Evolutionary conservation across 2,329 filamentous ascomycete species (phyloP).

Genomic region (Beauveria brongniartii): DNA sequence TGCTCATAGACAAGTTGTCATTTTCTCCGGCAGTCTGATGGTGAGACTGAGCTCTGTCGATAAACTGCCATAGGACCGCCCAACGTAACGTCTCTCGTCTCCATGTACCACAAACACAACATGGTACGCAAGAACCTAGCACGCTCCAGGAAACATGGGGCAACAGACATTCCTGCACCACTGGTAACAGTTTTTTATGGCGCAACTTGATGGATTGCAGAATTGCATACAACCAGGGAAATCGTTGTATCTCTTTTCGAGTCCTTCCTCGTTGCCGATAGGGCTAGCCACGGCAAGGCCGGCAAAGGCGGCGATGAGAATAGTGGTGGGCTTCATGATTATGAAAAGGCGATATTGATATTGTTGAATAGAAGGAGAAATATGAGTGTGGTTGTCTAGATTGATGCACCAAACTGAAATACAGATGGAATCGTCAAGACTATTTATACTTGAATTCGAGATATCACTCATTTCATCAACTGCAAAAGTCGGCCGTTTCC

Average conservation of each 20-base stretch:
- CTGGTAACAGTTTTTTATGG: conserved; percentile 8
- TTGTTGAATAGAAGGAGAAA: not conserved
- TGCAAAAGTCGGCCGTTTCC: not conserved
- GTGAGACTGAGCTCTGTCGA: not conserved
- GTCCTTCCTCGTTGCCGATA: not conserved
- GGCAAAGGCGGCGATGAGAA: conserved; percentile 7
- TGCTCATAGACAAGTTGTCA: not conserved
- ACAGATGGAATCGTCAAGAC: not conserved
- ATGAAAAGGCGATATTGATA: not conserved
- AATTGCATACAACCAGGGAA: conserved; percentile 1
- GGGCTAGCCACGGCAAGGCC: conserved; percentile 7
- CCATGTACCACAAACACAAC: too few relatives aligned
- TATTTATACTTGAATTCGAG: not conserved
- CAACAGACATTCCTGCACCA: conserved; percentile 10
- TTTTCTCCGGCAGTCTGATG: not conserved
- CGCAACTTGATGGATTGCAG: conserved; percentile 8
- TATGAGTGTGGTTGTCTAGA: not conserved
- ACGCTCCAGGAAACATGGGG: not conserved
- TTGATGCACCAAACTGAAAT: not conserved
- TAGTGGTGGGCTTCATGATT: conserved; percentile 9
- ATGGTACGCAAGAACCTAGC: not conserved
- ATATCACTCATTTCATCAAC: not conserved
- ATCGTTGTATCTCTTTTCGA: conserved; percentile 13
- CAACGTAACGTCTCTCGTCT: too few relatives aligned
- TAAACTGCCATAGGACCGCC: not conserved